Base-by-base conservation (phyloP, 176 grass and related monocot genomes). In the Poa annua region DNA sequence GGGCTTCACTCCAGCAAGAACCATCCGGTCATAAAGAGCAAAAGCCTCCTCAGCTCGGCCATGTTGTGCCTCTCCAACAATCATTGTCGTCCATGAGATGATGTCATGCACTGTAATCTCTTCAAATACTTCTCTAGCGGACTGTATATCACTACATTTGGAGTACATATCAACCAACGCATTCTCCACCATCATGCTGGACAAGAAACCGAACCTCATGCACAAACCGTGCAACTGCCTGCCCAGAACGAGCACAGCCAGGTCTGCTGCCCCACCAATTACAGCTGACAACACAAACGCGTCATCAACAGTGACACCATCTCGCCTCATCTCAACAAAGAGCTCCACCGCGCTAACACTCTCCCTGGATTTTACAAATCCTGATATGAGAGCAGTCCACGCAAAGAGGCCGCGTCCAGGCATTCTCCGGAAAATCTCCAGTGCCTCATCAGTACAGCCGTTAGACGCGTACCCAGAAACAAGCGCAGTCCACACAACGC, bases 141-240 rank as follows among this genome's bases (percentile, higher is more conserved):
- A 93, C 20, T 83, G 75, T 82, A 98, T 90, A 51, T 92, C 91
- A n/a, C 89, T 93, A 61, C 96, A 98, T 80, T 98, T 95, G 13
- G 96, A 92, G 77, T 98, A 98, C 91, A 98, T 95, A 86, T 95
- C 93, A 24, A 95, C 83, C 61, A 98, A 61, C 10, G 92, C 85
- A 65, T 98, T 98, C 6, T 89, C 80, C 53, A 95, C 45, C 61
- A 95, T 87, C 47, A 88, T 85, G 71, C 81, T 85, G 57, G 77
- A 88, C 67, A 55, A 20, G 56, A 92, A 98, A 12, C 92, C 96
- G 15, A 95, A 62, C 26, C 84, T 82, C 42, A 80, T 39, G 11
- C 83, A 81, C 3, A 93, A 80, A 70, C 82, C 75, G 81, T 95
- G 96, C 82, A 98, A 68, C 61, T 95, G 96, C 38, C 79, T 92